Evolutionary conservation across 2,329 filamentous ascomycete species (phyloP), one percentile per base, ranked within the genome.

Genomic region (Phialemonium atrogriseum): DNA sequence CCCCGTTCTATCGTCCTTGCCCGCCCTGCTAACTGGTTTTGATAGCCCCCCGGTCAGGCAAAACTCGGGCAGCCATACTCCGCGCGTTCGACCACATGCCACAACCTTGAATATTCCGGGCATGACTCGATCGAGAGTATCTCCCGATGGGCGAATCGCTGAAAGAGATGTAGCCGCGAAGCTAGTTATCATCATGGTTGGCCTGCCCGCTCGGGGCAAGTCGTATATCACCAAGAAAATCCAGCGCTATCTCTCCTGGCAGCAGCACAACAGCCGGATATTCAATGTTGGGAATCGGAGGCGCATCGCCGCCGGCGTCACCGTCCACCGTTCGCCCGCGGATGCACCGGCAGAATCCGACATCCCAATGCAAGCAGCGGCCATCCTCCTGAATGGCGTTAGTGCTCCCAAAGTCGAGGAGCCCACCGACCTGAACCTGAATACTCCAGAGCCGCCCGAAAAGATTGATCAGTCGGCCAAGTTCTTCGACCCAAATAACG

Each of bases 211-310:
- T 8, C 73, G 91, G 49, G 91, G 91, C 53, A 98, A 98, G 64
- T 95, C 88, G 34, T 98, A 98, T 60, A 94, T 98, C 49, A 96
- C 91, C 39, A 96, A 96, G 68, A 98, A 98, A 64, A 74, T 98
- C 41, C 84, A 91, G 37, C 76, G 91, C 39, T 98, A 96, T 54
- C 65, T 98, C 30, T 89, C 93, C 30, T 98, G 91, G 91, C 78
- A 95, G 50, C 91, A 98, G 52, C 89, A 98, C 59, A 85, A 94
- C 50, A 91, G 88, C 10, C 75, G 73, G 44, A 95, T 98, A 46
- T 98, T 98, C 74, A 98, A 98, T 49, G 91, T 98, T 22, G 91
- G 91, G 38, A 89, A 94, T 57, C 74, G 87, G 50, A 74, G 91
- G 47, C 80, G 91, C 46, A 75, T 88, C 30, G 85, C 80, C 12